Base-by-base conservation (phyloP, 768 basidiomycete genomes). In the Mycena rebaudengoi region DNA sequence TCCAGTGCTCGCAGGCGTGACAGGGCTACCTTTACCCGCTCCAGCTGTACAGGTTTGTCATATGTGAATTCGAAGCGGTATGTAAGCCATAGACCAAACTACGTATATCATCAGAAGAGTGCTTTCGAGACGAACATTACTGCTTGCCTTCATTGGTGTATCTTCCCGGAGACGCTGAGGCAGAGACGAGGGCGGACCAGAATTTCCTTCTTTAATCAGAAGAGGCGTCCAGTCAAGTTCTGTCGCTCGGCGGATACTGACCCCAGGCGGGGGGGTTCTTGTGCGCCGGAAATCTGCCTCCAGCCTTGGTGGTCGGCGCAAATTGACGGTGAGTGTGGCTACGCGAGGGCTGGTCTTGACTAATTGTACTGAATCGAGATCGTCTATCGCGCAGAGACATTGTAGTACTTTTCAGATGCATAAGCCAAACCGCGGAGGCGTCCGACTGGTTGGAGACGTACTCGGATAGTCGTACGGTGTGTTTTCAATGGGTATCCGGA, bases 31-130 rank as follows among this genome's bases (percentile, higher is more conserved):
- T 41, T 45, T 1, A 68, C 50, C 8, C 63, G 63, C 43, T 62
- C 44, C 23, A 57, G 33, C 10, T 60, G 41, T 3, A 16, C 60
- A 4, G 20, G 20, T 18, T n/a, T 5, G 26, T 29, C 21, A 28
- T n/a, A 62, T 33, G 10, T 7, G 28, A 65, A 68, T 8, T 53
- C 39, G 35, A 68, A 68, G 39, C 67, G 44, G 43, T 68, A 68
- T 1, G 67, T 65, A 23, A 65, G 33, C 67, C 67, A 68, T 1
- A 65, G 45, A 3, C 67, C 67, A 25, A 68, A 60, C 67, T 68
- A 32, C 6, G 7, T 2, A 20, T 26, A 32, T 33, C 14, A 23
- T 10, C 10, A 10, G 11, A 23, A 25, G 14, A 6, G 21, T 44
- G 16, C 23, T 32, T 1, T 18, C 30, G 29, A 32, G 20, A 26